Evolutionary conservation across 306 rosid genomes (phyloP).

Genomic region (Quercus ilex): DNA sequence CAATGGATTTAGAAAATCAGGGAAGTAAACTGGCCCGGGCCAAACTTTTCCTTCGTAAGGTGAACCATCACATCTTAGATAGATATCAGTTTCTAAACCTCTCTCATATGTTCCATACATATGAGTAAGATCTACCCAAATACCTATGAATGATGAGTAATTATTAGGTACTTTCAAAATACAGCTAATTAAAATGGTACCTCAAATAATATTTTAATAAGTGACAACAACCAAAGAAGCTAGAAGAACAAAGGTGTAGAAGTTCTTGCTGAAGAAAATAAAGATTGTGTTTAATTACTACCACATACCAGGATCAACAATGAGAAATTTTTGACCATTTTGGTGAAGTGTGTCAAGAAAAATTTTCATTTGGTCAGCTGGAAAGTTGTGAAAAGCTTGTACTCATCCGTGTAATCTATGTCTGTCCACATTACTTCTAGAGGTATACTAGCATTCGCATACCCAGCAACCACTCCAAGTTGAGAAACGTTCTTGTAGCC

Average conservation of each 20-base stretch:
- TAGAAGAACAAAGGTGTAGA: too few relatives aligned
- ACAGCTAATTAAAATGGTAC: too few relatives aligned
- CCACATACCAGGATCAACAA: conserved; percentile 71
- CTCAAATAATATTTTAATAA: too few relatives aligned
- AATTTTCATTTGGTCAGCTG: conserved; percentile 51
- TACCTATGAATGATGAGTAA: conserved; percentile 44
- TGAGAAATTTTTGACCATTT: conserved; percentile 72
- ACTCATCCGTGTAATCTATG: conserved; percentile 88
- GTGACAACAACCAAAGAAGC: too few relatives aligned
- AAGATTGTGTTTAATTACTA: too few relatives aligned
- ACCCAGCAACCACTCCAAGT: conserved; percentile 59
- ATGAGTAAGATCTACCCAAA: conserved; percentile 36
- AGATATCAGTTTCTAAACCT: conserved; percentile 64
- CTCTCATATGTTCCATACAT: conserved; percentile 57
- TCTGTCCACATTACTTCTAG: not conserved
- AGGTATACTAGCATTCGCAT: conserved; percentile 41
- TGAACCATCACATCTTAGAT: conserved; percentile 54
- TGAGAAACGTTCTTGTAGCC: conserved; percentile 81
- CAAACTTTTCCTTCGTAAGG: conserved; percentile 78
- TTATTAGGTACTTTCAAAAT: too few relatives aligned
- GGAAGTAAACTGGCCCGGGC: conserved; percentile 84
- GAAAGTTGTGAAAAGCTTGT: conserved; percentile 87
- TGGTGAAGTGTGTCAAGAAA: conserved; percentile 61
- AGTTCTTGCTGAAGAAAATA: too few relatives aligned
- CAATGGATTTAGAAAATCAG: conserved; percentile 70